Evolutionary conservation across 2,329 filamentous ascomycete species (phyloP), one percentile per base, ranked within the genome.

Genomic region (Elsinoe fawcettii): DNA sequence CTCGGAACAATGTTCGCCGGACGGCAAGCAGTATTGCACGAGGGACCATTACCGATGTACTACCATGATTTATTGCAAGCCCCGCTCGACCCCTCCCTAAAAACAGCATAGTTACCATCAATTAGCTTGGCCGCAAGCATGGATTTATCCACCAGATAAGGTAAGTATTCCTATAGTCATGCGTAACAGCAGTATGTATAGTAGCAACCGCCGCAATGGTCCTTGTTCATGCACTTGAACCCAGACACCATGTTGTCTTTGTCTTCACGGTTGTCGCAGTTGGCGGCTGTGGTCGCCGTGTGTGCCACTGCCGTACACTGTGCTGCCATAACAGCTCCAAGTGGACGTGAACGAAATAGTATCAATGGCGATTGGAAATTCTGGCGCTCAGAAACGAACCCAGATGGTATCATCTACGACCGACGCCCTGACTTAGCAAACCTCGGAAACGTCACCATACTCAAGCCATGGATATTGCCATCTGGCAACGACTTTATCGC

Each of bases 381-480:
- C 59, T 63, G 63, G 32, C 71, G 71, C 16, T 70, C 66, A 12
- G 66, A 66, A 23, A 63, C 61, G 2, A 73, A 71, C 56, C 66
- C 71, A 0, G 74, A 76, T 59, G 62, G 63, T 2, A 47, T 76
- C 2, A 64, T 63, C n/a, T 71, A 72, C 47, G 65, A 68, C 53
- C 46, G 46, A 16, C 58, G 62, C 14, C 55, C 62, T 1, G 65
- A 68, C 37, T 37, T 56, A 18, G 56, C 63, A 16, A 55, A 60
- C 16, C 59, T 63, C 25, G 49, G 58, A 7, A 60, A 59, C n/a
- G 54, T 41, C 51, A 11, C 54, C 53, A 61, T 64, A 1, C 63
- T 76, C 11, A 75, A 74, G 60, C 63, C 66, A 14, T 76, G 72
- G 73, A 73, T 75, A 8, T 65, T 75, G 7, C 73, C 73, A 14